phyloP scores from a whole-genome alignment of 2,329 filamentous ascomycete genomes.

The Curvularia eragrostidis region DNA sequence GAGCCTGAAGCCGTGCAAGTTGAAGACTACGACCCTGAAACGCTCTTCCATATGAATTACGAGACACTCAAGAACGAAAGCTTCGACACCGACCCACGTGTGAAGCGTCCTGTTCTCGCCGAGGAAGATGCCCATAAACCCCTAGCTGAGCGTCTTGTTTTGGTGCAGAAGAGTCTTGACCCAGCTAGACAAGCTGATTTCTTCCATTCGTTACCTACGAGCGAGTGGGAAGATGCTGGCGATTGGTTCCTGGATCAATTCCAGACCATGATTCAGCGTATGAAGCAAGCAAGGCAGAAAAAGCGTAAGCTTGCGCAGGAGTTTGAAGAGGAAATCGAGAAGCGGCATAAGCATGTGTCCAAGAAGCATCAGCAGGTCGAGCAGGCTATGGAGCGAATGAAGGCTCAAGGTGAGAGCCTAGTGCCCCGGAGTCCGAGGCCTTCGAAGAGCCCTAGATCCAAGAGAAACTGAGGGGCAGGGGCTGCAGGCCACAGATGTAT shows the following conservation, averaged over 20 bases:
- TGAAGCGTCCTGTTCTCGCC: constrained; percentile 19
- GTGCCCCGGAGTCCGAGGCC: constrained; percentile 53
- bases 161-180: constrained; percentile 34
- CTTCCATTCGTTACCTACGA: constrained; percentile 59
- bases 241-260: constrained; percentile 67
- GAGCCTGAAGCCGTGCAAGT: constrained; percentile 16
- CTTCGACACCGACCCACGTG: constrained; percentile 54
- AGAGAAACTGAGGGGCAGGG: constrained; percentile 8
- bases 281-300: constrained; percentile 60
- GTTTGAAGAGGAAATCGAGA: constrained; percentile 63
- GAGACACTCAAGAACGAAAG: constrained; percentile 57
- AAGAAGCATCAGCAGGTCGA: constrained; percentile 58
- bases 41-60: constrained; percentile 56
- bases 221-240: constrained; percentile 68
- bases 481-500: no score
- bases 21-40: constrained; percentile 56
- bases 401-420: constrained; percentile 60
- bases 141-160: constrained; percentile 39
- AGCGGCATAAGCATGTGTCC: constrained; percentile 59
- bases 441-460: constrained; percentile 29
- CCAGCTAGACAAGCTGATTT: constrained; percentile 55
- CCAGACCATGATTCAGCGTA: constrained; percentile 56
- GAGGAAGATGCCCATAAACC: constrained; percentile 36
- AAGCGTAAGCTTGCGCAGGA: constrained; percentile 60
- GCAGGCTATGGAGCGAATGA: constrained; percentile 61